Conservation (phyloP, 2,329 filamentous ascomycete species). For the Aspergillus udagawae region DNA sequence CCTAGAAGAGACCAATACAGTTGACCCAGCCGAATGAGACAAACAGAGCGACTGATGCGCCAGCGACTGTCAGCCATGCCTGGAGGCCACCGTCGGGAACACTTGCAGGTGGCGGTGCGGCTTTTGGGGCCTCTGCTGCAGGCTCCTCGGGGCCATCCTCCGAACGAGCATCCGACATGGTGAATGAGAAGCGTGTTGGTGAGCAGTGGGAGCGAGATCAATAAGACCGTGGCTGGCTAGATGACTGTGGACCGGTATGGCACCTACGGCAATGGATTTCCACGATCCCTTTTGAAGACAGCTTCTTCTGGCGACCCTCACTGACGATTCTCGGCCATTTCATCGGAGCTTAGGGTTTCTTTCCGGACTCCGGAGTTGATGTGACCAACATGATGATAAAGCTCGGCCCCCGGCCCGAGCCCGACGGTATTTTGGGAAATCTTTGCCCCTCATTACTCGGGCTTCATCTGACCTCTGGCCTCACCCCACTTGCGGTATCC, state of each 20-base stretch:
- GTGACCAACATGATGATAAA: background rate
- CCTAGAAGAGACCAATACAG: conserved; percentile 54
- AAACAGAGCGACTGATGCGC: conserved; percentile 42
- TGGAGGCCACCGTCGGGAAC: conserved; percentile 14
- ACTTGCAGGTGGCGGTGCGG: background rate
- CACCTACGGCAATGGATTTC: background rate
- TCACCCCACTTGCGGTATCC: background rate
- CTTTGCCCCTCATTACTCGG: background rate
- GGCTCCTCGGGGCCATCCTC: background rate
- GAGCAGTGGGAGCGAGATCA: background rate
- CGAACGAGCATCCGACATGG: background rate
- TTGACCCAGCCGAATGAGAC: conserved; percentile 47
- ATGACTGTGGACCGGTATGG: background rate
- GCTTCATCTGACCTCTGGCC: background rate
- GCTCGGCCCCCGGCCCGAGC: background rate
- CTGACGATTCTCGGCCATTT: background rate
- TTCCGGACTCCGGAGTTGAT: too few species aligned
- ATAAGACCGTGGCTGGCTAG: background rate
- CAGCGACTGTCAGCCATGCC: conserved; percentile 41
- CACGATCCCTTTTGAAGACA: background rate
- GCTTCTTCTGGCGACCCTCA: background rate
- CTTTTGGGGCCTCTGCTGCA: conserved; percentile 1
- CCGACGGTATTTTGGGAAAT: background rate
- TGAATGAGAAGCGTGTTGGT: background rate
- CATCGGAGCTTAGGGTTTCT: background rate